phyloP scores from a whole-genome alignment of 768 basidiomycete genomes.

The Kwoniella shandongensis region DNA sequence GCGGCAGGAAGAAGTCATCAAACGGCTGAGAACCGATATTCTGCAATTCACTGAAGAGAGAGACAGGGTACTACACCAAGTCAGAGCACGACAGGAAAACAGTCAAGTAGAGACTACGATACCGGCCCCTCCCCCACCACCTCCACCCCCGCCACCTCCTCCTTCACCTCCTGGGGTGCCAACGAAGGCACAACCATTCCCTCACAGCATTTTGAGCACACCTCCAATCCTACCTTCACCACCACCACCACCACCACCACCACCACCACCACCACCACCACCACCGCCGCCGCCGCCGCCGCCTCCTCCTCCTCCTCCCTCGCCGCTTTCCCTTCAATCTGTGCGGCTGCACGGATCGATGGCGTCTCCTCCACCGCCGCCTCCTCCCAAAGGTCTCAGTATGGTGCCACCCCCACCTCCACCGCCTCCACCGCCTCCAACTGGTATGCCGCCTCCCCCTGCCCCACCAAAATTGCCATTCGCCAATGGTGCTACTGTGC shows the following conservation, averaged over 20 bases:
- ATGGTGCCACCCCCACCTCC: slow-evolving; percentile 23
- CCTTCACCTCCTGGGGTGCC: slow-evolving; percentile 20
- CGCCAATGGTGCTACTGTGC: slow-evolving; percentile 42
- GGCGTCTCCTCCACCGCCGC: slow-evolving; percentile 23
- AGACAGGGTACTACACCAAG: no score
- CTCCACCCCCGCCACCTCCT: slow-evolving; percentile 41
- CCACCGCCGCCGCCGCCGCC: background rate
- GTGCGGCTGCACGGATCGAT: background rate
- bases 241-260: slow-evolving; percentile 16
- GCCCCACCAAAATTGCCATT: background rate
- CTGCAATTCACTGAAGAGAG: slow-evolving; percentile 54
- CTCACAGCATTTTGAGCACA: background rate
- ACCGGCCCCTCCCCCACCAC: slow-evolving; percentile 25
- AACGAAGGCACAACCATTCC: slow-evolving; percentile 6
- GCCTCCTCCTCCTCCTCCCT: slow-evolving; percentile 6
- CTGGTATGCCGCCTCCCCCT: slow-evolving; percentile 22
- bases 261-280: background rate
- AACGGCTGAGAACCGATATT: slow-evolving; percentile 54
- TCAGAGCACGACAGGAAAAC: background rate
- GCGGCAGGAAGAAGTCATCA: slow-evolving; percentile 68
- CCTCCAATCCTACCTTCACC: slow-evolving; percentile 27
- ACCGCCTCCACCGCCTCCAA: slow-evolving; percentile 38
- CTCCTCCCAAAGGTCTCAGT: background rate
- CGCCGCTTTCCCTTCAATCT: slow-evolving; percentile 1
- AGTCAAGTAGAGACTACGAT: background rate